Percentiles rank a stretch among this genome's conserved stretches.
phyloP scores from a whole-genome alignment of 345 rosid genomes.

The Sisymbrium altissimum region DNA sequence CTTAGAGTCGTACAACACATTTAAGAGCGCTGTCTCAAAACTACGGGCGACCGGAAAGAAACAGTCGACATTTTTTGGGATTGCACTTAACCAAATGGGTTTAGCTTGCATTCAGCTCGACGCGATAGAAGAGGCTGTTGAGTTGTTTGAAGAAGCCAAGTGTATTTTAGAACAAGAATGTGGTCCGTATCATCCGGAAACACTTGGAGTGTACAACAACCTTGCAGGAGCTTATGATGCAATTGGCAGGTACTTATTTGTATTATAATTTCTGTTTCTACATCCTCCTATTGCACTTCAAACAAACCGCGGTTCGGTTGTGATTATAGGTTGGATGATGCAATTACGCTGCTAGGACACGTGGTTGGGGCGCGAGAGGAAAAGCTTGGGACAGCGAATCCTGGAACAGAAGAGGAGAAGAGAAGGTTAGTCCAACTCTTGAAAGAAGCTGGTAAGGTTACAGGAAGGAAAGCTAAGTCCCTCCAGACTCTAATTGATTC shows the following conservation, averaged over 20 bases:
- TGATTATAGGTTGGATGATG: conserved; percentile 73
- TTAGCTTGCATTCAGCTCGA: conserved; percentile 76
- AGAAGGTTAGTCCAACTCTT: conserved; percentile 66
- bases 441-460: conserved; percentile 77
- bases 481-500: conserved; percentile 81
- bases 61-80: conserved; percentile 79
- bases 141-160: conserved; percentile 84
- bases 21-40: conserved; percentile 58
- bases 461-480: conserved; percentile 65
- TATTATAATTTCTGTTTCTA: conserved; percentile 3
- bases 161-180: conserved; percentile 60
- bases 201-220: conserved; percentile 86
- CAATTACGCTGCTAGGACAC: conserved; percentile 62
- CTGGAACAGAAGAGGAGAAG: conserved; percentile 90
- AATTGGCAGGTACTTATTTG: conserved; percentile 67
- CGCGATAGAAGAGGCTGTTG: conserved; percentile 70
- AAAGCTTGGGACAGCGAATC: conserved; percentile 86
- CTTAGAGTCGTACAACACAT: conserved; percentile 65
- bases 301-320: conserved; percentile 6
- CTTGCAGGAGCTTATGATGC: conserved; percentile 97
- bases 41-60: conserved; percentile 72
- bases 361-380: conserved; percentile 81
- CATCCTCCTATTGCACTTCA: neutral
- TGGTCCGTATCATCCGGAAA: conserved; percentile 84
- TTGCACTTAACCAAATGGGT: conserved; percentile 95